phyloP scores from a whole-genome alignment of 345 rosid genomes.

The Eucalyptus pumila region DNA sequence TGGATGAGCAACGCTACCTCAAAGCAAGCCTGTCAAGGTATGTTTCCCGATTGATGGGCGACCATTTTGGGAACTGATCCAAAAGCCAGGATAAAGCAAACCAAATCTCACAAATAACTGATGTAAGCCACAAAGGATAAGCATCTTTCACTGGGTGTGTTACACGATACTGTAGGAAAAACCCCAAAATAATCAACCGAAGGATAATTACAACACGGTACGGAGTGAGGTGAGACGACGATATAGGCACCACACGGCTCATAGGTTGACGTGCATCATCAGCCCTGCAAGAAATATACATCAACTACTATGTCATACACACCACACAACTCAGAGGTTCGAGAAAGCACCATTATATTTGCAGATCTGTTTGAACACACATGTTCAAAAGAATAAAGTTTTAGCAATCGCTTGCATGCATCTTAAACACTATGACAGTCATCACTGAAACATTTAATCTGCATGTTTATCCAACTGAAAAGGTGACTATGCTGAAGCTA shows the following conservation, averaged over 20 bases:
- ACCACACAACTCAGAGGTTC: constrained; percentile 70
- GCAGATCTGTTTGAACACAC: not conserved
- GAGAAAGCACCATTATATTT: not conserved
- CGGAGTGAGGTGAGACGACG: constrained; percentile 78
- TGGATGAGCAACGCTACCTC: constrained; percentile 23
- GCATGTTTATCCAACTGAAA: not conserved
- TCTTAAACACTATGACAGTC: not conserved
- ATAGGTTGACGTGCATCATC: constrained; percentile 91
- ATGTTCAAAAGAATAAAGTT: not conserved
- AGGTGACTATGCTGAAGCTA: not conserved
- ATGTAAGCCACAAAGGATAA: constrained; percentile 86
- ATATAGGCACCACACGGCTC: constrained; percentile 79
- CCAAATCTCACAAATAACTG: constrained; percentile 99
- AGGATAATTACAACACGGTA: constrained; percentile 78
- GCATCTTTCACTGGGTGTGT: constrained; percentile 97
- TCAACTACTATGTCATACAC: constrained; percentile 32
- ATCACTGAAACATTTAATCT: not conserved
- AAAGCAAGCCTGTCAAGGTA: constrained; percentile 87
- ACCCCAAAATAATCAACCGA: constrained; percentile 96
- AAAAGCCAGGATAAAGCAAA: constrained; percentile 99
- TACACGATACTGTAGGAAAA: constrained; percentile 90
- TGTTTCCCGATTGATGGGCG: constrained; percentile 93
- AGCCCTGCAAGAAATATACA: constrained; percentile 45
- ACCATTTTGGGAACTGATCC: constrained; percentile 99
- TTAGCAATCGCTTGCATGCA: not conserved